Percentiles rank a stretch among this genome's conserved stretches.
Conservation (phyloP, 108 stramenopile genomes). For the Skeletonema marinoi region DNA sequence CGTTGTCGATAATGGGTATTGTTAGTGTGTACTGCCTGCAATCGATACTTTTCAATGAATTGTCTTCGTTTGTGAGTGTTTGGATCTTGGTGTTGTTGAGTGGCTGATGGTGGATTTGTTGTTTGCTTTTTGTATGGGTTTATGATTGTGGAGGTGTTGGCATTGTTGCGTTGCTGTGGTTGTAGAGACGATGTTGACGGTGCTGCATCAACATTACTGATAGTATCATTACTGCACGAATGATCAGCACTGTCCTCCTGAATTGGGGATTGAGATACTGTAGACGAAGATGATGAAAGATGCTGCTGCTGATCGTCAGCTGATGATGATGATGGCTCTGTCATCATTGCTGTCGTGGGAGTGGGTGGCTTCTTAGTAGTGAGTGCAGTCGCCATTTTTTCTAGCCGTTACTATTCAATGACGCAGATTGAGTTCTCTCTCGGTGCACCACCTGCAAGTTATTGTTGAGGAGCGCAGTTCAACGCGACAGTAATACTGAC, state of each 20-base stretch:
- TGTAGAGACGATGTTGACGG: background rate
- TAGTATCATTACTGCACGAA: background rate
- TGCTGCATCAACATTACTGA: background rate
- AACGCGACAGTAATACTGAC: no score
- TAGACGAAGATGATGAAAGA: background rate
- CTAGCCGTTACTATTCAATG: no score
- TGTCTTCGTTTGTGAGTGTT: background rate
- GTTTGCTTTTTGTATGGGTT: background rate
- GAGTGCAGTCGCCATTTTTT: no score
- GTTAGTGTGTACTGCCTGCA: background rate
- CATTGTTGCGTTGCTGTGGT: background rate
- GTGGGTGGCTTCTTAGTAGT: no score
- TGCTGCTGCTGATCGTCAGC: background rate
- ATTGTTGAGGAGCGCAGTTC: no score
- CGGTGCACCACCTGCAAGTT: no score
- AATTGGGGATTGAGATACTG: background rate
- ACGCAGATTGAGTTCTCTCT: no score
- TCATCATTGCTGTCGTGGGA: no score
- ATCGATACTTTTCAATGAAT: slow-evolving; percentile 16
- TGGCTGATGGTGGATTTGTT: background rate
- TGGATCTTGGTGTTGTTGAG: background rate
- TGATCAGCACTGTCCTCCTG: background rate
- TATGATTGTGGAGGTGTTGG: background rate
- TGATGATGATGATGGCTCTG: no score
- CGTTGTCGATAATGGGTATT: background rate